Percentiles rank a stretch among this genome's conserved stretches.
Evolutionary conservation across 2,329 filamentous ascomycete genomes (phyloP).

Genomic region (Venturia effusa): DNA sequence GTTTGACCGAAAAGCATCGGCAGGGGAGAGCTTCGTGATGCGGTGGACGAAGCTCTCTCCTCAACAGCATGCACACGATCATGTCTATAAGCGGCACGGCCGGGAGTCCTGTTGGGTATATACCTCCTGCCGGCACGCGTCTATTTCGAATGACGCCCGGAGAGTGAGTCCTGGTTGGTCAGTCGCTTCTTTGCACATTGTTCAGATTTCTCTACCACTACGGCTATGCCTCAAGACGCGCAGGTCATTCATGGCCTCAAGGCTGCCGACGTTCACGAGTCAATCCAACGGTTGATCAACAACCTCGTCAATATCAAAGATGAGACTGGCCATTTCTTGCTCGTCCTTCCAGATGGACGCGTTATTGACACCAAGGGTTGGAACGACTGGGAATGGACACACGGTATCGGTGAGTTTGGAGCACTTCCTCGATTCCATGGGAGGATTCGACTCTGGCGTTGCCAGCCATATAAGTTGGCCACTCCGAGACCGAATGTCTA

Average conservation of each 20-base stretch:
- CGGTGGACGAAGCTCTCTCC: not conserved
- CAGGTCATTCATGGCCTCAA: constrained; percentile 5
- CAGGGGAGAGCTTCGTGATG: not conserved
- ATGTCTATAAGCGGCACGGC: not conserved
- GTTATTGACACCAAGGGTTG: constrained; percentile 78
- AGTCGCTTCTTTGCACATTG: not conserved
- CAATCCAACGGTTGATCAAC: constrained; percentile 57
- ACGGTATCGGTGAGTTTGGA: constrained; percentile 48
- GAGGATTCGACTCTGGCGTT: too few species aligned
- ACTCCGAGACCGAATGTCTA: too few species aligned
- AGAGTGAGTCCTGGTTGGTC: not conserved
- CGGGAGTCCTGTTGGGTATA: not conserved
- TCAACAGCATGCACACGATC: not conserved
- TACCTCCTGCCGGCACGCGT: not conserved
- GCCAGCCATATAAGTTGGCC: too few species aligned
- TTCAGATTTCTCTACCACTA: not conserved
- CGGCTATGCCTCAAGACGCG: constrained; percentile 3
- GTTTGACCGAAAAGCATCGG: not conserved
- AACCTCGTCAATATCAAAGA: constrained; percentile 72
- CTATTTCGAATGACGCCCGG: not conserved
- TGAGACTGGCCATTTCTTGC: constrained; percentile 60
- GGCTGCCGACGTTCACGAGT: constrained; percentile 12
- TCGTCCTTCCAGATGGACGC: constrained; percentile 59
- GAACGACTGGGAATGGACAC: constrained; percentile 77
- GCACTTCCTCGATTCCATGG: too few species aligned